Percentiles rank a stretch among this genome's conserved stretches.
phyloP scores from a whole-genome alignment of 768 basidiomycete species.

The Rhodocollybia butyracea region DNA sequence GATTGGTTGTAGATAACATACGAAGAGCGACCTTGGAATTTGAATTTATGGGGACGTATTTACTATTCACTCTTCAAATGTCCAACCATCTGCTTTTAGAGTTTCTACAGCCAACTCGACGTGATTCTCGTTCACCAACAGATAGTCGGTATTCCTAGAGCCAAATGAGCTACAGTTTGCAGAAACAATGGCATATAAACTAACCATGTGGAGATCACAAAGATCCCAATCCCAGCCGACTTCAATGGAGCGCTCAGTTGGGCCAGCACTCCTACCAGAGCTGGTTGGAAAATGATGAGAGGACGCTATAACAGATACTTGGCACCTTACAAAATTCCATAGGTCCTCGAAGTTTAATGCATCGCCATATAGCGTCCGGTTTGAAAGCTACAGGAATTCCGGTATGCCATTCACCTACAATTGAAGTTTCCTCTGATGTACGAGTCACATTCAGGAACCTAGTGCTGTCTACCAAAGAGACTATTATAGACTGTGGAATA shows the following conservation, averaged over 20 bases:
- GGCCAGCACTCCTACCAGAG: conserved; percentile 53
- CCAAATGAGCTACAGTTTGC: conserved; percentile 1
- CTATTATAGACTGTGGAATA: conserved; percentile 32
- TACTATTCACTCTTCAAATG: conserved; percentile 21
- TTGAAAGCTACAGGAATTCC: conserved; percentile 32
- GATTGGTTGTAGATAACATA: too few species aligned
- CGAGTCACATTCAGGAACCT: conserved; percentile 53
- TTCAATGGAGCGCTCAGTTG: conserved; percentile 53
- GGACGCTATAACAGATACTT: background rate
- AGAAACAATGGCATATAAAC: background rate
- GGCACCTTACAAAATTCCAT: conserved; percentile 58
- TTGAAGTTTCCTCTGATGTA: conserved; percentile 58
- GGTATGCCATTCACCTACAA: conserved; percentile 45
- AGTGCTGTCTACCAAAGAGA: conserved; percentile 22
- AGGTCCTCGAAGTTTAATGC: conserved; percentile 61
- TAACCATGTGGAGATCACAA: conserved; percentile 63
- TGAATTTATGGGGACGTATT: too few species aligned
- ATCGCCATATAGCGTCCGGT: conserved; percentile 47
- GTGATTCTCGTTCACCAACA: conserved; percentile 49
- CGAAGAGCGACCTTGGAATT: too few species aligned
- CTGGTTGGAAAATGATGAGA: conserved; percentile 25
- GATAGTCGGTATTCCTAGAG: conserved; percentile 65
- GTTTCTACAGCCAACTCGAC: conserved; percentile 36
- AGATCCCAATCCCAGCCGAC: conserved; percentile 48
- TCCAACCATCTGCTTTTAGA: conserved; percentile 53